These are phyloP conservation scores for Cytospora schulzeri DNA, from an alignment of 2,329 filamentous ascomycete species.

Conservation along the genomic window DNA sequence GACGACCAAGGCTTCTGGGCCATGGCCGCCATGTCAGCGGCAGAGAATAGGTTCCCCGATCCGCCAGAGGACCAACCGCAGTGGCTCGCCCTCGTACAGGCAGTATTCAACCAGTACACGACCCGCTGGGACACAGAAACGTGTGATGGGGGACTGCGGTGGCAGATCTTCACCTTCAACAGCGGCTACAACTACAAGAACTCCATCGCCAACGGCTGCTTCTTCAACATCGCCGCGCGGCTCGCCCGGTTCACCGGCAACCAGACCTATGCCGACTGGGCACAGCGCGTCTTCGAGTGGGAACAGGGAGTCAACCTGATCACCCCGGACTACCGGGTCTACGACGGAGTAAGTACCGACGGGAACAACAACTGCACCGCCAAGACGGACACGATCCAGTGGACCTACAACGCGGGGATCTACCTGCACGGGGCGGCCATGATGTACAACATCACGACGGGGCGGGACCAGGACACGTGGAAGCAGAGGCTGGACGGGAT, in stretches of 20 bases:
- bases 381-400: conserved; percentile 60
- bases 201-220: conserved; percentile 68
- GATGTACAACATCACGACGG: conserved; percentile 64
- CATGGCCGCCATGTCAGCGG: conserved; percentile 77
- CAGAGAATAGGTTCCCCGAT: conserved; percentile 75
- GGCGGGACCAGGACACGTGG: conserved; percentile 48
- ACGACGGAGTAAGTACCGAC: conserved; percentile 54
- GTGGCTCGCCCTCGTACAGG: conserved; percentile 78
- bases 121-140: conserved; percentile 66
- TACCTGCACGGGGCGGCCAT: conserved; percentile 64
- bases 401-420: conserved; percentile 71
- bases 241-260: conserved; percentile 80
- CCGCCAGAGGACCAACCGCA: conserved; percentile 63
- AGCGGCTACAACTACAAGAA: conserved; percentile 71
- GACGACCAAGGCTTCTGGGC: conserved; percentile 85
- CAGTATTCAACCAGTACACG: conserved; percentile 78
- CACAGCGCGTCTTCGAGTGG: conserved; percentile 71
- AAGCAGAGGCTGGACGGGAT: conserved; percentile 62
- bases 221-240: conserved; percentile 70
- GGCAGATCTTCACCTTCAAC: conserved; percentile 84
- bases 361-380: conserved; percentile 47
- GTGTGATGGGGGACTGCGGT: conserved; percentile 76
- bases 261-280: conserved; percentile 76
- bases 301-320: conserved; percentile 59
- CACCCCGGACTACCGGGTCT: conserved; percentile 55